phyloP scores from a whole-genome alignment of 2,329 filamentous ascomycete species.

The Talaromyces sp. region DNA sequence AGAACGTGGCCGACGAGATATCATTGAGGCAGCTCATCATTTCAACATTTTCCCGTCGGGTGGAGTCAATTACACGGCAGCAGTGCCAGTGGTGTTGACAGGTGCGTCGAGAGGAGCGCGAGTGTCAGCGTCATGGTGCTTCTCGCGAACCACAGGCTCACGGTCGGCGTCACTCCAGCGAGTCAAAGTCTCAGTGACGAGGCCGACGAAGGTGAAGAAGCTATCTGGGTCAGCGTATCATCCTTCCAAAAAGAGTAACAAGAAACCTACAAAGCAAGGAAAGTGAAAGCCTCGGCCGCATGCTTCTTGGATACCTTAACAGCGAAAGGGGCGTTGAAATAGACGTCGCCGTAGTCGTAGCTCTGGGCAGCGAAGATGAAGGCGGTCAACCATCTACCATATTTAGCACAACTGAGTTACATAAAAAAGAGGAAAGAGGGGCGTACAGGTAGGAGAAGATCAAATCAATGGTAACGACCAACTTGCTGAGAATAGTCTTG shows the following conservation, averaged over 20 bases:
- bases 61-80: not conserved
- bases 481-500: slow-evolving; percentile 34
- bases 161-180: slow-evolving; percentile 35
- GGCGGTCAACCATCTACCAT: slow-evolving; percentile 44
- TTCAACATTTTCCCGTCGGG: not conserved
- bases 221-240: slow-evolving; percentile 23
- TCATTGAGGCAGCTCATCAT: too few relatives aligned
- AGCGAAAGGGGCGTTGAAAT: slow-evolving; percentile 30
- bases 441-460: slow-evolving; percentile 47
- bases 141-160: slow-evolving; percentile 23
- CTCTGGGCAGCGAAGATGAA: slow-evolving; percentile 49
- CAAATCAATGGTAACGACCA: slow-evolving; percentile 41
- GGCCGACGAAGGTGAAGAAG: slow-evolving; percentile 41
- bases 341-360: slow-evolving; percentile 37
- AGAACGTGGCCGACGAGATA: not conserved
- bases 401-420: not conserved
- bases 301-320: slow-evolving; percentile 37
- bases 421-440: not conserved
- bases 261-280: slow-evolving; percentile 43
- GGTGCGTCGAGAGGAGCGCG: slow-evolving; percentile 21
- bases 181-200: slow-evolving; percentile 36
- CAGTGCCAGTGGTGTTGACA: not conserved
- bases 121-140: slow-evolving; percentile 18
- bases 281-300: slow-evolving; percentile 45
- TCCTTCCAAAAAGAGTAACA: not conserved